Evolutionary conservation across 2,329 filamentous ascomycete species (phyloP).

Genomic region (Penicillium freii): DNA sequence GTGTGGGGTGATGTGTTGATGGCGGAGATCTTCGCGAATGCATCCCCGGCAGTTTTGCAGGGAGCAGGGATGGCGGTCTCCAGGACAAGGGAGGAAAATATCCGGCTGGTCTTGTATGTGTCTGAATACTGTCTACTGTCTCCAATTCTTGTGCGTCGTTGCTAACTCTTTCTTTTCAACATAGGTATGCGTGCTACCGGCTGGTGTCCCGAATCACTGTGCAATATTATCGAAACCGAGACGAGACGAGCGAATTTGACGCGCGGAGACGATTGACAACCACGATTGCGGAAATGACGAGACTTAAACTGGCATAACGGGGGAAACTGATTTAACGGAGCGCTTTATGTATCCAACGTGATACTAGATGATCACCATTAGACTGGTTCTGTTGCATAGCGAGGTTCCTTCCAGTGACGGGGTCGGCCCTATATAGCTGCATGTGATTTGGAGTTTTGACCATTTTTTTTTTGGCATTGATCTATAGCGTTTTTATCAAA

Average conservation of each 20-base stretch:
- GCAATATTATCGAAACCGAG: constrained; percentile 41
- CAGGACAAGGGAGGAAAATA: constrained; percentile 26
- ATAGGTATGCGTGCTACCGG: constrained; percentile 43
- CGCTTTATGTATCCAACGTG: background rate
- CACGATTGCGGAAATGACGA: constrained; percentile 31
- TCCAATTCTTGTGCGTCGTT: too few relatives aligned
- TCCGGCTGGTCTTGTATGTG: constrained; percentile 39
- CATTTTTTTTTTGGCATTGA: background rate
- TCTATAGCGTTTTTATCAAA: background rate
- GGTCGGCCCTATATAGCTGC: constrained; percentile 7
- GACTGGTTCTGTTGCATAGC: background rate
- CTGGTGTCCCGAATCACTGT: constrained; percentile 37
- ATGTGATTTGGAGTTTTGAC: constrained; percentile 11
- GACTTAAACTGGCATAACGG: constrained; percentile 14
- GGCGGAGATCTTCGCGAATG: constrained; percentile 49
- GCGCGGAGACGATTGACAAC: constrained; percentile 37
- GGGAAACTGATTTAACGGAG: background rate
- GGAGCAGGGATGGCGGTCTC: constrained; percentile 33
- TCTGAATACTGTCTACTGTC: background rate
- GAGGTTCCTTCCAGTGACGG: background rate
- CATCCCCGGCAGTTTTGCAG: constrained; percentile 36
- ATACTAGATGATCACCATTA: background rate
- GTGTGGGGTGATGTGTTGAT: constrained; percentile 59
- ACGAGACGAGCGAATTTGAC: constrained; percentile 37
- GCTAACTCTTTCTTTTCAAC: background rate